phyloP scores from a whole-genome alignment of 139 green algal genomes.

The Pseudopediastrum boryanum region DNA sequence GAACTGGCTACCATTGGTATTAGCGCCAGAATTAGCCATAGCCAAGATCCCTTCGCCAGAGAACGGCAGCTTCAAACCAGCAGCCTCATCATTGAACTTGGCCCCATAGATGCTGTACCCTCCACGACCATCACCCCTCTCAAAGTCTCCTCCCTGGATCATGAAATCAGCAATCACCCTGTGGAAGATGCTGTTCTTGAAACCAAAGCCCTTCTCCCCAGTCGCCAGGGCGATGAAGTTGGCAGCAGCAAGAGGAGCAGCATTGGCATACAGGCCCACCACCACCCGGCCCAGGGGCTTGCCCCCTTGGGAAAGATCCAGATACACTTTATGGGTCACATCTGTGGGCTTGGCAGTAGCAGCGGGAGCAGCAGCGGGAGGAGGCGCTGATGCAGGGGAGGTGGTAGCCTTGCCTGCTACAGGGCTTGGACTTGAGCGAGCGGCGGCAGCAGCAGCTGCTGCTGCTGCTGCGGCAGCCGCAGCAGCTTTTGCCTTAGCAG shows the following conservation, averaged over 20 bases:
- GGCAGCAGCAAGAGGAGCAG: constrained; percentile 49
- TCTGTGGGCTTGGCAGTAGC: no score
- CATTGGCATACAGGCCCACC: constrained; percentile 55
- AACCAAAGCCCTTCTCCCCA: constrained; percentile 60
- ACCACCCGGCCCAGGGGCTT: not conserved
- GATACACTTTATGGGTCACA: constrained; percentile 22
- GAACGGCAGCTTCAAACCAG: constrained; percentile 60
- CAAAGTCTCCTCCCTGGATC: constrained; percentile 35
- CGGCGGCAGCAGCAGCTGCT: not conserved
- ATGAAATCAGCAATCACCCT: constrained; percentile 83
- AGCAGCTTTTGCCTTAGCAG: not conserved
- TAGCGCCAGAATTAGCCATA: constrained; percentile 53
- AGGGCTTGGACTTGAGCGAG: no score
- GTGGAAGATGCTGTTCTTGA: constrained; percentile 69
- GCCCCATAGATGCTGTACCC: constrained; percentile 78
- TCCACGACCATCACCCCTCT: constrained; percentile 63
- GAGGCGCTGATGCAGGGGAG: not conserved
- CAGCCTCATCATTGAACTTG: constrained; percentile 75
- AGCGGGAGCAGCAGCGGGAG: constrained; percentile 6
- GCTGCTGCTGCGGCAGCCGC: not conserved
- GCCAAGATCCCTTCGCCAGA: constrained; percentile 50
- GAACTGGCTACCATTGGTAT: constrained; percentile 76
- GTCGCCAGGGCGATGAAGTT: constrained; percentile 62
- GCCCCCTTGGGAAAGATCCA: constrained; percentile 19
- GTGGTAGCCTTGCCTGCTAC: not conserved